A percentile compares a stretch with the other conserved stretches of the same genome.
Evolutionary conservation across 2,329 filamentous ascomycete genomes (phyloP).

Genomic region (Macrophomina phaseolina): DNA sequence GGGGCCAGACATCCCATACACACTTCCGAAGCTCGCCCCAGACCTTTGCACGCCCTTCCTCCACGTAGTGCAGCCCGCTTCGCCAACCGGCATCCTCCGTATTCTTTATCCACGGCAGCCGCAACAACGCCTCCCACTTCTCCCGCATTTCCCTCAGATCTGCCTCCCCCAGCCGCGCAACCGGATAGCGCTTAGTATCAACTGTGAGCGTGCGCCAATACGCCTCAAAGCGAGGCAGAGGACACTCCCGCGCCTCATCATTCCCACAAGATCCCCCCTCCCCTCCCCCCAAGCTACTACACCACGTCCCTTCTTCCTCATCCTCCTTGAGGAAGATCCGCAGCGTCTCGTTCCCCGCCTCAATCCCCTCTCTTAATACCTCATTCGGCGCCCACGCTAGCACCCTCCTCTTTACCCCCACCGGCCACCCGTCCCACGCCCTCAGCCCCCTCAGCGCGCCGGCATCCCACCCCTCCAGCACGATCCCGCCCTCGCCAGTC

Average conservation of each 20-base stretch:
- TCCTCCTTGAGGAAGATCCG: background rate
- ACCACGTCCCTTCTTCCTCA: background rate
- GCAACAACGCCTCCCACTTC: background rate
- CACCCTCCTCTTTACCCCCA: background rate
- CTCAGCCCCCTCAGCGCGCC: background rate
- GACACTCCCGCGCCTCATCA: too few species aligned
- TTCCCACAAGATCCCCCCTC: too few species aligned
- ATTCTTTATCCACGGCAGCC: too few species aligned
- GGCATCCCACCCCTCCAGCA: background rate
- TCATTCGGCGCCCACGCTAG: background rate
- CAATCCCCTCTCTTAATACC: background rate
- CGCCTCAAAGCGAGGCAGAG: background rate
- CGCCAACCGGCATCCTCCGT: too few species aligned
- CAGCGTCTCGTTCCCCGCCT: background rate
- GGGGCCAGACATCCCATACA: background rate
- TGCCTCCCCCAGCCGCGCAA: conserved; percentile 39
- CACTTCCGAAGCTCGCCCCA: background rate
- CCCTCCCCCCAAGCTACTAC: too few species aligned
- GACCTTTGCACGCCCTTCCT: background rate
- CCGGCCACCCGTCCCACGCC: background rate
- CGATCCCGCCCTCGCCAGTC: background rate
- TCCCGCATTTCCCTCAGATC: conserved; percentile 46
- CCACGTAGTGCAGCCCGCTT: background rate
- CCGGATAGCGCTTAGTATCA: background rate
- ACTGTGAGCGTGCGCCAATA: conserved; percentile 21